Percentiles rank a stretch among this genome's conserved stretches.
These are phyloP conservation scores for Leccinum solheimii DNA, from an alignment of 1,284 basidiomycete species.

Conservation along the genomic window DNA sequence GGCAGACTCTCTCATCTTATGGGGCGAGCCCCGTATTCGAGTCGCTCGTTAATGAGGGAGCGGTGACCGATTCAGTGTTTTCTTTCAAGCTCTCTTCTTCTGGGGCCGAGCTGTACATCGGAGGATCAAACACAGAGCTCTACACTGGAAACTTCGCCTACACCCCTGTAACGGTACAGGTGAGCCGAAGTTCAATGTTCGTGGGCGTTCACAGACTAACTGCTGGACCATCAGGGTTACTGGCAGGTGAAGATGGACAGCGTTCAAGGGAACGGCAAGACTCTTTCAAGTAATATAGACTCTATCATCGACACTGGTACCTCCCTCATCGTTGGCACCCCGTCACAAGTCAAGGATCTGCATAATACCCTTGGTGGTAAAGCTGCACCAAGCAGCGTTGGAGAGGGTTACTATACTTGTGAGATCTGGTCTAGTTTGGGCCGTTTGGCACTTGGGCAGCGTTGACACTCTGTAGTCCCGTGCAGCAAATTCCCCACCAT, in stretches of 20 bases:
- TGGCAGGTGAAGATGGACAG: constrained; percentile 34
- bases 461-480: constrained; percentile 35
- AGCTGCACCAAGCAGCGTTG: constrained; percentile 3
- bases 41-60: neutral
- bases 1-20: neutral
- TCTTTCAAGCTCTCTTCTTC: constrained; percentile 41
- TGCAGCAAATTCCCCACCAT: constrained; percentile 39
- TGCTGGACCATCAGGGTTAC: constrained; percentile 23
- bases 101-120: constrained; percentile 44
- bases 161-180: constrained; percentile 10
- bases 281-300: constrained; percentile 12
- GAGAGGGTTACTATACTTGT: constrained; percentile 20
- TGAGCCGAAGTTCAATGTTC: constrained; percentile 5
- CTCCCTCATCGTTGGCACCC: constrained; percentile 50
- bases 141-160: constrained; percentile 24
- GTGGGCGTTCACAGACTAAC: neutral
- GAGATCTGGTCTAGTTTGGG: neutral
- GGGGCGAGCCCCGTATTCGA: neutral
- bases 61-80: constrained; percentile 29
- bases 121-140: constrained; percentile 31
- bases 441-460: neutral
- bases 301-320: constrained; percentile 46
- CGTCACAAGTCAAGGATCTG: constrained; percentile 41
- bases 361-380: constrained; percentile 32
- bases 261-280: constrained; percentile 12